Base-by-base conservation (phyloP, 1,284 basidiomycete species). In the Exsudoporus floridanus region DNA sequence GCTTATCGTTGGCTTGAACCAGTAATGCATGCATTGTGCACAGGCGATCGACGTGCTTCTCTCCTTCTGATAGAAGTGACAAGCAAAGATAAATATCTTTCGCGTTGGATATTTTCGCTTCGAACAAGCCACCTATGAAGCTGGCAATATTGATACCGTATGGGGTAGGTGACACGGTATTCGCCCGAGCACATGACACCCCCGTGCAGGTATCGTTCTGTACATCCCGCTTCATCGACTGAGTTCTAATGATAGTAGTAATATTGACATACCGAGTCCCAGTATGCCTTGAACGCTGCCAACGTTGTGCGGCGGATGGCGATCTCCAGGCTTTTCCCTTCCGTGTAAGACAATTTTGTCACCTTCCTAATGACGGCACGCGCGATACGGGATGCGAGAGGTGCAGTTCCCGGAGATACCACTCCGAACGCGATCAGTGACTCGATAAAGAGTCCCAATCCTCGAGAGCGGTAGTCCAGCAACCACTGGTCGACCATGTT, bases 61-160 rank as follows among this genome's bases (percentile, higher is more conserved):
- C 54, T 33, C 64, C 66, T 14, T 56, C 51, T 16, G 50, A 19
- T 0, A 73, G 53, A 10, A 62, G 39, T 18, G 48, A 48, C 37
- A 74, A 40, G 52, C 71, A 73, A 8, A 55, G 18, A 27, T 64
- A 54, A 35, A 70, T 44, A 34, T 74, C 73, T 30, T 44, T 56
- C 2, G 57, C 62, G 2, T 36, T 47, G 34, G 55, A 36, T 38
- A 73, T 46, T 16, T 52, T 59, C 16, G 53, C 57, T 19, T 51
- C 53, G 46, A 63, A 74, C 33, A 74, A 50, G 19, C 70, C 60
- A 7, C 71, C 71, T 23, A 73, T 48, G 46, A 73, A 59, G 14
- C 59, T 62, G 13, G 71, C 67, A 19, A 67, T 60, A 28, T 71
- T 66, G n/a, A 72, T 53, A 6, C 61, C 58, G 25, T 55, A 45